Percentiles rank a stretch among this genome's conserved stretches.
Conservation (phyloP, 1,284 basidiomycete species). For the Austroboletus olivaceoglutinosus region DNA sequence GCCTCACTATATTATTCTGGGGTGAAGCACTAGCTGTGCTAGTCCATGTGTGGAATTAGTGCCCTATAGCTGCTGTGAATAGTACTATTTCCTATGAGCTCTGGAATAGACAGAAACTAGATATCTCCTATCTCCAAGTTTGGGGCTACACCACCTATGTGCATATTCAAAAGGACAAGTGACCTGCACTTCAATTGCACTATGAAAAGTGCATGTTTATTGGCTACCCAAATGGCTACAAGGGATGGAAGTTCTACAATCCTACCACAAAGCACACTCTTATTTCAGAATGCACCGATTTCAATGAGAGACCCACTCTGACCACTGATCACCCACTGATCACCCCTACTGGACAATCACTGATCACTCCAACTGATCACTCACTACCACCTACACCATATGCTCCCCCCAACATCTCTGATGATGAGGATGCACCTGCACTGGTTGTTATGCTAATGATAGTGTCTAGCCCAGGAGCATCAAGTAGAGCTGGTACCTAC, state of each 20-base stretch:
- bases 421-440: no score
- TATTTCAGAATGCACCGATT: background rate
- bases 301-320: background rate
- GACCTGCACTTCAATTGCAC: background rate
- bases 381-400: no score
- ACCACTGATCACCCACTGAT: no score
- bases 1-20: background rate
- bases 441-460: no score
- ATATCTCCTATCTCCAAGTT: slow-evolving; percentile 27
- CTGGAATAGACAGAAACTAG: slow-evolving; percentile 24
- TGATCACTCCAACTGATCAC: no score
- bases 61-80: background rate
- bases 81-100: slow-evolving; percentile 15
- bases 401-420: no score
- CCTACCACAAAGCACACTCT: background rate
- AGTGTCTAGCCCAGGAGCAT: no score
- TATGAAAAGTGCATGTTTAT: no score
- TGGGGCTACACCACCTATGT: slow-evolving; percentile 33
- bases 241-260: background rate
- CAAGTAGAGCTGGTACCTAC: no score
- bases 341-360: no score
- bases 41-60: background rate
- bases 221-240: no score
- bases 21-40: background rate
- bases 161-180: slow-evolving; percentile 26